Evolutionary conservation across 2,329 filamentous ascomycete genomes (phyloP), one percentile per base, ranked within the genome.

Genomic region (Xylariaceae sp.): DNA sequence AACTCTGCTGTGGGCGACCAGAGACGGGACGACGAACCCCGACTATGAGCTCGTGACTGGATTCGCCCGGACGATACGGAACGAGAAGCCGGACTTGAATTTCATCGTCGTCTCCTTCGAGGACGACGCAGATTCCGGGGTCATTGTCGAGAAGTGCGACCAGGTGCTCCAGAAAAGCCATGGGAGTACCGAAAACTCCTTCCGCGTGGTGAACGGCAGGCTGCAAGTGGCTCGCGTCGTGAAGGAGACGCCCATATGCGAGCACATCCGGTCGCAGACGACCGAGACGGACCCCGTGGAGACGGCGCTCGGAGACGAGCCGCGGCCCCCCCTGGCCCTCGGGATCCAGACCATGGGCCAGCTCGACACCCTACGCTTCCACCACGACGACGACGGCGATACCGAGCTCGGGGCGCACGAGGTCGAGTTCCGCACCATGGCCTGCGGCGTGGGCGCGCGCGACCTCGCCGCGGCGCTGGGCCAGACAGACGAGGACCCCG

Each of bases 341-440:
- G 30, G 32, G 17, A 33, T 46, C 22, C 40, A 36, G 5, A 39
- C 33, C 15, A 25, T 39, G 17, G 46, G 46, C 35, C 35, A 35
- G 21, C 36, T 50, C 9, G 39, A 47, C 15, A 42, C 43, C 2
- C 35, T 51, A 12, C 37, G 38, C 12, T 52, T 46, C 25, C 45
- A 41, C 6, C 41, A 50, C 13, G 48, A 51, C 12, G 13, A 9
- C 1, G n/a, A 35, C 5, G 22, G 27, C 14, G 28, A 38, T 5
- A 26, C 29, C 3, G 34, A 30, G 2, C 33, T 52, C 14, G 31
- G 19, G 15, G 35, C 29, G 9, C 23, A 40, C n/a, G 47, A 51
- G 7, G 43, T 52, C 26, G 46, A 50, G 14, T 46, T 52, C 16
- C 36, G 41, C 19, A 29, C 36, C 11, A 40, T 36, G 36, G 47